A percentile compares a stretch with the other conserved stretches of the same genome.
Evolutionary conservation across 2,329 filamentous ascomycete genomes (phyloP).

Genomic region (Diplodia sapinea): DNA sequence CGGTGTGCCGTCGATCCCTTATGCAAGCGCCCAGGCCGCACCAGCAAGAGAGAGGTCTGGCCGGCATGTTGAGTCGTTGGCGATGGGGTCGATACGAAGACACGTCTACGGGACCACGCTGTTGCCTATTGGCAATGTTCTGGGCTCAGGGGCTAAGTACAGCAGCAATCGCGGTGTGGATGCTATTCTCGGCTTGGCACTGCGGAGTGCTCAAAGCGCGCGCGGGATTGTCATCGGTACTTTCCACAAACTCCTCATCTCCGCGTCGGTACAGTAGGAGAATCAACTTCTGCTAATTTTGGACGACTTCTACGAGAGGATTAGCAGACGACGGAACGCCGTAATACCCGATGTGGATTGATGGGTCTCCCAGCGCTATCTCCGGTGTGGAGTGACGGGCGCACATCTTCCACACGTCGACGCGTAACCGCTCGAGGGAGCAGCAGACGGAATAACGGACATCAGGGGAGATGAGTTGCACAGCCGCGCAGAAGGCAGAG

Average conservation of each 20-base stretch:
- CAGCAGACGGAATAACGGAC: constrained; percentile 18
- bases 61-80: constrained; percentile 26
- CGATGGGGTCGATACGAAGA: constrained; percentile 16
- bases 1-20: constrained; percentile 28
- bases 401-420: constrained; percentile 21
- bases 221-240: constrained; percentile 26
- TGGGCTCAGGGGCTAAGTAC: constrained; percentile 27
- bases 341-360: constrained; percentile 11
- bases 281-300: constrained; percentile 27
- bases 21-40: constrained; percentile 28
- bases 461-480: constrained; percentile 21
- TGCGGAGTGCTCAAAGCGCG: constrained; percentile 26
- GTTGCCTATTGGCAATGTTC: constrained; percentile 21
- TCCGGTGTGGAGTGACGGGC: constrained; percentile 28
- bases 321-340: constrained; percentile 15
- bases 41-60: constrained; percentile 22
- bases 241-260: constrained; percentile 30
- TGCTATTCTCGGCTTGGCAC: constrained; percentile 27
- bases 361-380: constrained; percentile 18
- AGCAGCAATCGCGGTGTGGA: constrained; percentile 21
- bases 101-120: constrained; percentile 19
- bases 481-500: constrained; percentile 4
- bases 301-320: constrained; percentile 13
- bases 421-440: constrained; percentile 23
- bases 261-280: constrained; percentile 26